Evolutionary conservation across 73 alveolate genomes (phyloP).

Genomic region (Breviolum minutum): DNA sequence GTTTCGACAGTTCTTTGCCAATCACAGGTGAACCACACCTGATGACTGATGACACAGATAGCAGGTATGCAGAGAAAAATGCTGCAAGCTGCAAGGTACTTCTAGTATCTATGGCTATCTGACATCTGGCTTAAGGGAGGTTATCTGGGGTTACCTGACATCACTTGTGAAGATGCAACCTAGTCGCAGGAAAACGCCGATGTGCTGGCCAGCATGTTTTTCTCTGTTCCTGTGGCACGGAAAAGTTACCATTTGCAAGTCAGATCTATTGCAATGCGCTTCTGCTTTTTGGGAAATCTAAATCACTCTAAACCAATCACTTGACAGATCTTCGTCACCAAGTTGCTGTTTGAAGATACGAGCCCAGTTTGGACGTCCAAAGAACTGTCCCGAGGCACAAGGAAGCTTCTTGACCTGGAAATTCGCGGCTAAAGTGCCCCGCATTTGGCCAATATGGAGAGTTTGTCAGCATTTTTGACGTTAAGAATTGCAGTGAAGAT

Average conservation of each 20-base stretch:
- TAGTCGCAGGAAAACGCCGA: slow-evolving; percentile 69
- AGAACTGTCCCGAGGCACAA: slow-evolving; percentile 68
- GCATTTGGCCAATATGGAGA: too few species aligned
- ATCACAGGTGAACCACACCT: slow-evolving; percentile 82
- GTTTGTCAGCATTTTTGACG: too few species aligned
- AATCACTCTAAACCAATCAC: background rate
- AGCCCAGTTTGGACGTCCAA: slow-evolving; percentile 71
- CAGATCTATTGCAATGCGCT: background rate
- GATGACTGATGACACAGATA: background rate
- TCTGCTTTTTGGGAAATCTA: background rate
- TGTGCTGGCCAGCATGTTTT: slow-evolving; percentile 76
- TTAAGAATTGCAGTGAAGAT: too few species aligned
- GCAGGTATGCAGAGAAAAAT: background rate
- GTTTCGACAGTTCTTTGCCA: slow-evolving; percentile 54
- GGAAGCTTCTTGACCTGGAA: slow-evolving; percentile 49
- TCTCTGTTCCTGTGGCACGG: slow-evolving; percentile 54
- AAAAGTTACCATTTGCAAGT: background rate
- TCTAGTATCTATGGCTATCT: too few species aligned
- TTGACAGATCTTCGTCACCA: background rate
- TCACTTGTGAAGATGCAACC: background rate
- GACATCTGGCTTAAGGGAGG: too few species aligned
- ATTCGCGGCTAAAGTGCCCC: background rate
- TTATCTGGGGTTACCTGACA: too few species aligned
- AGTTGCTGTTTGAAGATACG: slow-evolving; percentile 56
- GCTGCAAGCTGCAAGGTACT: background rate